Conservation (phyloP, 805 yeast species). For the Schwanniomyces polymorphus region DNA sequence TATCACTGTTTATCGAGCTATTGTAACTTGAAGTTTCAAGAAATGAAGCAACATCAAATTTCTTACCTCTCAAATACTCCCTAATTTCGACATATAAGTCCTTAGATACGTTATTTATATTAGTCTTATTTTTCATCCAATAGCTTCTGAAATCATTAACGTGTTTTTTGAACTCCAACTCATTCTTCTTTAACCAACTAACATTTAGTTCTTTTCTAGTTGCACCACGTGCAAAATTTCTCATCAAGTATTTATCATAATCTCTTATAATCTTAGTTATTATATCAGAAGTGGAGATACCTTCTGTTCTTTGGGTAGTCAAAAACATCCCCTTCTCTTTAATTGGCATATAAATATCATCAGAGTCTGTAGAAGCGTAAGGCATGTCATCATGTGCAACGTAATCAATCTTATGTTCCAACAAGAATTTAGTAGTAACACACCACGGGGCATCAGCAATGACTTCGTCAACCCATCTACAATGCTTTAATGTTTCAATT, state of each 20-base stretch:
- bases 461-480: slow-evolving; percentile 98
- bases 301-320: slow-evolving; percentile 95
- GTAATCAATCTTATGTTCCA: slow-evolving; percentile 82
- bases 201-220: slow-evolving; percentile 95
- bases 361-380: slow-evolving; percentile 83
- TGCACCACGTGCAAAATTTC: slow-evolving; percentile 97
- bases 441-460: slow-evolving; percentile 95
- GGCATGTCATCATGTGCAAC: slow-evolving; percentile 98
- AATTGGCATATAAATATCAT: slow-evolving; percentile 91
- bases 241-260: slow-evolving; percentile 93
- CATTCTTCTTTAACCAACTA: slow-evolving; percentile 96
- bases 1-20: slow-evolving; percentile 22
- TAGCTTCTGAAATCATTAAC: slow-evolving; percentile 83
- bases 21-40: slow-evolving; percentile 20
- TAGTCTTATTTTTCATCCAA: slow-evolving; percentile 73
- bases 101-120: slow-evolving; percentile 68
- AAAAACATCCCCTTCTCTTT: slow-evolving; percentile 88
- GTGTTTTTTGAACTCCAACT: slow-evolving; percentile 89
- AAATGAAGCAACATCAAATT: slow-evolving; percentile 26
- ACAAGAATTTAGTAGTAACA: slow-evolving; percentile 78
- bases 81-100: slow-evolving; percentile 85
- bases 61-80: slow-evolving; percentile 60
- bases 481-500: slow-evolving; percentile 86
- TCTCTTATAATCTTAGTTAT: slow-evolving; percentile 93
- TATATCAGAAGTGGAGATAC: slow-evolving; percentile 92